Conservation (phyloP, 805 yeast species). For the Cyberlindnera maclurae region DNA sequence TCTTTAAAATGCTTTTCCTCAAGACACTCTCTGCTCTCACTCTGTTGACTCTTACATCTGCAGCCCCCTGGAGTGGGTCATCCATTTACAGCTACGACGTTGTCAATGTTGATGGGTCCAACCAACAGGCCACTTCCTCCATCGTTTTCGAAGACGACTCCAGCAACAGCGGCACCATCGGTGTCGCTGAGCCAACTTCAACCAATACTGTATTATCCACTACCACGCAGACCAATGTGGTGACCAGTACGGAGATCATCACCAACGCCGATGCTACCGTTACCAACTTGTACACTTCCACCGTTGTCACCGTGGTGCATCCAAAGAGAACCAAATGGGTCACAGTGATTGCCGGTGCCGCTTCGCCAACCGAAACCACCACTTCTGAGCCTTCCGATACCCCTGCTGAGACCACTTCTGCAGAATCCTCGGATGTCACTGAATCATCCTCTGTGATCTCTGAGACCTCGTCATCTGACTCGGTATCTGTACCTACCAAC, state of each 20-base stretch:
- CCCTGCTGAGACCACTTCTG: conserved; percentile 8
- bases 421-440: conserved; percentile 8
- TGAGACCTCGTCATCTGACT: conserved; percentile 69
- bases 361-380: conserved; percentile 3
- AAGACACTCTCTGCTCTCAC: conserved; percentile 18
- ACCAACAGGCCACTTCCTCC: conserved; percentile 19
- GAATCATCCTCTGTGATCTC: not conserved
- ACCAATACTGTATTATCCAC: conserved; percentile 9
- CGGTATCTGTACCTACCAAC: conserved; percentile 72
- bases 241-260: conserved; percentile 14
- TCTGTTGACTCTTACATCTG: conserved; percentile 14
- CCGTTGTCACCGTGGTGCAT: conserved; percentile 16
- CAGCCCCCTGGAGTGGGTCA: conserved; percentile 16
- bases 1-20: conserved; percentile 19
- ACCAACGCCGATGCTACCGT: conserved; percentile 6
- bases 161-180: conserved; percentile 10
- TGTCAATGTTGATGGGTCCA: conserved; percentile 24
- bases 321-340: conserved; percentile 21
- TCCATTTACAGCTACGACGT: conserved; percentile 14
- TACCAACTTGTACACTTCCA: conserved; percentile 18
- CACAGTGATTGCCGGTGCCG: conserved; percentile 18
- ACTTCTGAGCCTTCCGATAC: conserved; percentile 4
- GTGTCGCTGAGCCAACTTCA: conserved; percentile 20
- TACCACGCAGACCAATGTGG: conserved; percentile 1
- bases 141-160: conserved; percentile 13